Base-by-base conservation (phyloP, 345 rosid species). In the Angophora floribunda region DNA sequence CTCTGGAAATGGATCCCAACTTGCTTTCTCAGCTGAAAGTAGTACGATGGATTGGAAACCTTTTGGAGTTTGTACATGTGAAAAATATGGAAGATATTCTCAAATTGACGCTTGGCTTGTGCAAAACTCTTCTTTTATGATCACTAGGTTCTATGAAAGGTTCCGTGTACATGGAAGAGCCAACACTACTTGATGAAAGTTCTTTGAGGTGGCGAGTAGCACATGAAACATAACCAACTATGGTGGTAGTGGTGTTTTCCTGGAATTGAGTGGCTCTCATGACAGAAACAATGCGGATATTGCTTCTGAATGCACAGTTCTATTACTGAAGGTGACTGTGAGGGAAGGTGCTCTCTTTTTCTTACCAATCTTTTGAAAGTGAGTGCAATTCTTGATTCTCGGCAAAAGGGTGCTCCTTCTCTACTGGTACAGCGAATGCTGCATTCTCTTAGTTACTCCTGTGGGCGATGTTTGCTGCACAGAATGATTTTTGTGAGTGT, bases 281-380 rank as follows among this genome's bases (percentile, higher is more conserved):
- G 96, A 95, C 86, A 86, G 91, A 61, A 94, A 88, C 89, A 80
- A 95, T 70, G 92, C 95, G 4, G 97, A 95, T 67, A 89, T 91
- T 36, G 97, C 99, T 59, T 97, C 99, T n/a, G 98, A 97, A 87
- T 96, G 99, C 36, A 93, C 95, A 32, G 92, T 95, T 8, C 87
- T 96, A 88, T 85, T 96, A 85, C 93, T 96, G 86, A 96, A 92
- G 95, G 98, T 95, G 30, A 96, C 98, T 90, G 94, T 96, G 10
- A 94, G 99, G 90, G 99, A 97, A 93, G 98, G 97, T 87, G 94
- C 97, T 30, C 93, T 95, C 41, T 96, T 44, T 94, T 97, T 88
- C 92, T 97, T 61, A 94, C 99, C 88, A 94, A 95, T 91, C 98
- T 97, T 88, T 88, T 93, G 11, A 96, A 93, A 93, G 95, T 96